These are phyloP conservation scores for Prunus padus DNA, from an alignment of 306 rosid species.

Conservation along the genomic window DNA sequence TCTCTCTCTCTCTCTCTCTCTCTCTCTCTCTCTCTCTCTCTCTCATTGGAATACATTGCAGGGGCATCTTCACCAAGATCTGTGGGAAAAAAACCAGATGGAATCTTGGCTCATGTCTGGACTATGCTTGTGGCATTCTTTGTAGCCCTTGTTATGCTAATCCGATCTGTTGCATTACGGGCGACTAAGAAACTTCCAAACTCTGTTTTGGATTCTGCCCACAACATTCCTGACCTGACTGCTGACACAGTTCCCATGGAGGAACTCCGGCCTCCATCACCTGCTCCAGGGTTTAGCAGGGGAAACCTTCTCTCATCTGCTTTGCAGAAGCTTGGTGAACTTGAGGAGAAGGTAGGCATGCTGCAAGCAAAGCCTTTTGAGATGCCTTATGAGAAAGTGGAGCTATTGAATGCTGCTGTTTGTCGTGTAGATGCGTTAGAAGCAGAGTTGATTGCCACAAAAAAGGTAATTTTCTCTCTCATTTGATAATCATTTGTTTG, in stretches of 20 bases:
- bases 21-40: background rate
- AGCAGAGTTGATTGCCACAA: conserved; percentile 81
- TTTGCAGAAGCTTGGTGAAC: conserved; percentile 59
- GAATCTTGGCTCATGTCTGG: conserved; percentile 38
- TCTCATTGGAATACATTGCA: conserved; percentile 33
- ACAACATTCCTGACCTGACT: conserved; percentile 21
- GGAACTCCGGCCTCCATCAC: conserved; percentile 59
- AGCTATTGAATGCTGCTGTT: conserved; percentile 85
- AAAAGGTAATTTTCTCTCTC: conserved; percentile 49
- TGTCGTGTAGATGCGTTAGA: conserved; percentile 85
- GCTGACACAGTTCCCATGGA: conserved; percentile 39
- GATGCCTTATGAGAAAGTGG: conserved; percentile 87
- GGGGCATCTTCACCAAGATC: conserved; percentile 38
- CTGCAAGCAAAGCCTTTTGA: conserved; percentile 68
- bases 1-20: background rate
- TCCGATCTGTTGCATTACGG: conserved; percentile 35
- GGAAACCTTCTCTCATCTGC: conserved; percentile 51
- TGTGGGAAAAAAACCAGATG: conserved; percentile 26
- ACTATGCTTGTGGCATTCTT: conserved; percentile 54
- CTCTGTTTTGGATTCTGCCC: conserved; percentile 29
- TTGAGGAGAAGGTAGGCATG: conserved; percentile 68
- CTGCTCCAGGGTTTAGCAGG: conserved; percentile 41
- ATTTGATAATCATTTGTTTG: background rate
- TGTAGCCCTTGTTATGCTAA: conserved; percentile 44
- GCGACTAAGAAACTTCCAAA: conserved; percentile 33